These are phyloP conservation scores for Botrytis pseudocinerea DNA, from an alignment of 2,329 filamentous ascomycete species.

Conservation along the genomic window DNA sequence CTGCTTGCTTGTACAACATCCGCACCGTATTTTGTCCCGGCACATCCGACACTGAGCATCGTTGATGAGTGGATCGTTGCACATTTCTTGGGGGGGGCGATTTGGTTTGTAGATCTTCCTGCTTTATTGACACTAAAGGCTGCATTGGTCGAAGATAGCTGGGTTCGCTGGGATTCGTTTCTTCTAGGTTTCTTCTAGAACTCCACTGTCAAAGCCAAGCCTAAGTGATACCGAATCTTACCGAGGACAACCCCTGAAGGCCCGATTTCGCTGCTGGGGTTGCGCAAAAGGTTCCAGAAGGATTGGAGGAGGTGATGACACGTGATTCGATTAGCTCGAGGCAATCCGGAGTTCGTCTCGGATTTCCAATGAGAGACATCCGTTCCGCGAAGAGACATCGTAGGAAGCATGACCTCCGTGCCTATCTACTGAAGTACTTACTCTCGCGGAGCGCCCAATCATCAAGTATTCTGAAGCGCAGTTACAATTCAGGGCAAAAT, in stretches of 20 bases:
- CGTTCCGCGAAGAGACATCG: background rate
- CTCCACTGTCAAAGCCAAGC: background rate
- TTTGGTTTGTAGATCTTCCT: constrained; percentile 14
- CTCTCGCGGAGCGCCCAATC: background rate
- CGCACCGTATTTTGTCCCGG: background rate
- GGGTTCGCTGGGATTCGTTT: background rate
- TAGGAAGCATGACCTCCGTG: background rate
- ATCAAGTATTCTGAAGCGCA: background rate
- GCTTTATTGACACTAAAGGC: constrained; percentile 2
- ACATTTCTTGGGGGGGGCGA: background rate
- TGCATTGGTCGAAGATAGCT: background rate
- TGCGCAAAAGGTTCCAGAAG: background rate
- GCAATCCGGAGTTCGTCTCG: background rate
- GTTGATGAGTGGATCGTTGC: background rate
- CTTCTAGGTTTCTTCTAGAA: constrained; percentile 19
- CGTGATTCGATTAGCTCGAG: constrained; percentile 2
- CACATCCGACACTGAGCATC: background rate
- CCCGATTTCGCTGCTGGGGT: constrained; percentile 9
- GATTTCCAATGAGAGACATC: background rate
- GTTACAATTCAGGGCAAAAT: background rate
- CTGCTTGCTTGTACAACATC: background rate
- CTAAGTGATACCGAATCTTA: background rate
- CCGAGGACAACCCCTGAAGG: background rate
- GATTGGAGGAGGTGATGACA: background rate
- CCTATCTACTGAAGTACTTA: background rate